Conservation (phyloP, 345 rosid species). For the Pelargonium nanum region DNA sequence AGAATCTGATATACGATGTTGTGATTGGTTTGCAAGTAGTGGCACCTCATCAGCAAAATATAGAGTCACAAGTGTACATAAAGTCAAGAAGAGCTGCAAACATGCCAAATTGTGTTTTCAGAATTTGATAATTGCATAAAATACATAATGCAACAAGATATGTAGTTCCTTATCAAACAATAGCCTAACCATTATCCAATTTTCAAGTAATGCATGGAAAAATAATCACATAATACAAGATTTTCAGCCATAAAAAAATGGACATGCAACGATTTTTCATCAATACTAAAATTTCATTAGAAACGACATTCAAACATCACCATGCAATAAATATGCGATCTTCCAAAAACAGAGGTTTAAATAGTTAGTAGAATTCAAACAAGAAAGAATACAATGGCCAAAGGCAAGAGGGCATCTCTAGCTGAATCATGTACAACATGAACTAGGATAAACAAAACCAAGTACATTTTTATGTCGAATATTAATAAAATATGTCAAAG, state of each 20-base stretch:
- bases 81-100: constrained; percentile 70
- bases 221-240: no score
- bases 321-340: neutral
- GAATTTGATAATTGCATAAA: constrained; percentile 1
- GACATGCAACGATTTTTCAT: neutral
- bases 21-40: constrained; percentile 24
- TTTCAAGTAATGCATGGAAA: neutral
- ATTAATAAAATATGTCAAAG: constrained; percentile 7
- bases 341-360: neutral
- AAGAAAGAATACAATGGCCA: neutral
- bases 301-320: constrained; percentile 1
- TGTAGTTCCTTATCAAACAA: neutral
- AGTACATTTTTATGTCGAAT: constrained; percentile 1
- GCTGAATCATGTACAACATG: neutral
- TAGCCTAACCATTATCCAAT: neutral
- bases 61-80: constrained; percentile 77
- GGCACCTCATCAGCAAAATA: constrained; percentile 88
- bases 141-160: neutral
- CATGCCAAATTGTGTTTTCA: constrained; percentile 1
- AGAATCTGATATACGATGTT: constrained; percentile 44
- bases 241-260: neutral
- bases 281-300: neutral
- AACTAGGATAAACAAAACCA: neutral
- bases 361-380: no score
- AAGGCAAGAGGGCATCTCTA: neutral